Conservation (phyloP, 2,329 filamentous ascomycete genomes). For the Nemania serpens region DNA sequence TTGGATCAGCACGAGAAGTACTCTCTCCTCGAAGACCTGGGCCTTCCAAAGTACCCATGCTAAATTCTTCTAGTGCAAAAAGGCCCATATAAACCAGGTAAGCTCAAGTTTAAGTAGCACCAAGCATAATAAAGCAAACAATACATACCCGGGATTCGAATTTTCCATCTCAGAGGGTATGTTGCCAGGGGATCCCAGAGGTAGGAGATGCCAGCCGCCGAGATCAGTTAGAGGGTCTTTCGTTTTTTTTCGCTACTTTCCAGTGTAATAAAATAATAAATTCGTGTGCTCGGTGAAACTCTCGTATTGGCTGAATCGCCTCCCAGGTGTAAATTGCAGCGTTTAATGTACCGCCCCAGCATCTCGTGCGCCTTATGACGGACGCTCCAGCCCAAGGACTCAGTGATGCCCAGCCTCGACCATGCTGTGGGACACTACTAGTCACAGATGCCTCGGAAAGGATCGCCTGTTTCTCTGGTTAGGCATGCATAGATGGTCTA, state of each 20-base stretch:
- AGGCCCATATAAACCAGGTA: not conserved
- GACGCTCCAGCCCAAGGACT: not conserved
- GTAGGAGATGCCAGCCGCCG: not conserved
- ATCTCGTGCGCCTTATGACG: not conserved
- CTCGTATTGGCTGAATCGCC: not conserved
- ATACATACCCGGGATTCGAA: not conserved
- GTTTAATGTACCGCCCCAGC: not conserved
- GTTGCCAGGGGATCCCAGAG: not conserved
- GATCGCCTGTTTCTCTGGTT: not conserved
- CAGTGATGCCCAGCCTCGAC: not conserved
- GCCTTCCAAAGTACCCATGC: not conserved
- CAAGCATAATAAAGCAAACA: conserved; percentile 19
- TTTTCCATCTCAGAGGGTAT: not conserved
- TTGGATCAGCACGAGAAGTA: conserved; percentile 5
- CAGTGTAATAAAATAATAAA: too few species aligned
- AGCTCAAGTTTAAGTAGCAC: not conserved
- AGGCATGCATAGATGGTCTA: not conserved
- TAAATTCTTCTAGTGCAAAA: not conserved
- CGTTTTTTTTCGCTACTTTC: not conserved
- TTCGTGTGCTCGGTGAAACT: not conserved
- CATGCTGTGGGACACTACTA: not conserved
- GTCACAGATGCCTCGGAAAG: not conserved
- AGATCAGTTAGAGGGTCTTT: not conserved
- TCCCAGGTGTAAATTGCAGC: not conserved
- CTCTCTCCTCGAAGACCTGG: not conserved